phyloP scores from a whole-genome alignment of 31 red algal species.

The Asparagopsis taxiformis region DNA sequence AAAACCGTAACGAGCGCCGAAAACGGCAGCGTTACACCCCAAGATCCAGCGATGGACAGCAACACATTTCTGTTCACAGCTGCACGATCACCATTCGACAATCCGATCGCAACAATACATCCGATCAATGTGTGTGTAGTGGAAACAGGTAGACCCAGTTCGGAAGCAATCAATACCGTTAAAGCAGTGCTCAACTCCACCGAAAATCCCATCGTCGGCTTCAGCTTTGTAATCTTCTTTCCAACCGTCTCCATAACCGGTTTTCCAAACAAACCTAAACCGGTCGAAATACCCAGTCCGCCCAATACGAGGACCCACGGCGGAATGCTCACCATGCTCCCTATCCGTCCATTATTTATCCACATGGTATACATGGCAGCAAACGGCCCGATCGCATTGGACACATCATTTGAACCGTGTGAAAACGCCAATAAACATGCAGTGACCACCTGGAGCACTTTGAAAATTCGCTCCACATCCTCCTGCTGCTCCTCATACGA shows the following conservation, averaged over 20 bases:
- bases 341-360: constrained; percentile 53
- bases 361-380: constrained; percentile 93
- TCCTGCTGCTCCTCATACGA: constrained; percentile 57
- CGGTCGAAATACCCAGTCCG: constrained; percentile 83
- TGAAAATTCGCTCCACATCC: constrained; percentile 94
- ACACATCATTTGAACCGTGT: constrained; percentile 97
- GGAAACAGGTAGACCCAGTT: constrained; percentile 89
- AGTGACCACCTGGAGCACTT: constrained; percentile 91
- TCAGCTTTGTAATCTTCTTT: constrained; percentile 92
- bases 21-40: constrained; percentile 85
- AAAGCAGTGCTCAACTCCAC: constrained; percentile 94
- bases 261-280: constrained; percentile 80
- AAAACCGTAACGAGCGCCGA: constrained; percentile 70
- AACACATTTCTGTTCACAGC: constrained; percentile 78
- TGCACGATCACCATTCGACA: constrained; percentile 64
- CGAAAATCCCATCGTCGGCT: constrained; percentile 92
- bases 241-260: constrained; percentile 99
- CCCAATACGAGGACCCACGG: constrained; percentile 92
- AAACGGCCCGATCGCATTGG: constrained; percentile 98
- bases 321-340: constrained; percentile 59
- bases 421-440: constrained; percentile 93
- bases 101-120: constrained; percentile 93
- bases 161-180: constrained; percentile 92
- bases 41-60: constrained; percentile 70
- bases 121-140: constrained; percentile 97